phyloP scores from a whole-genome alignment of 176 grass and related monocot species.

The Panicum miliaceum region DNA sequence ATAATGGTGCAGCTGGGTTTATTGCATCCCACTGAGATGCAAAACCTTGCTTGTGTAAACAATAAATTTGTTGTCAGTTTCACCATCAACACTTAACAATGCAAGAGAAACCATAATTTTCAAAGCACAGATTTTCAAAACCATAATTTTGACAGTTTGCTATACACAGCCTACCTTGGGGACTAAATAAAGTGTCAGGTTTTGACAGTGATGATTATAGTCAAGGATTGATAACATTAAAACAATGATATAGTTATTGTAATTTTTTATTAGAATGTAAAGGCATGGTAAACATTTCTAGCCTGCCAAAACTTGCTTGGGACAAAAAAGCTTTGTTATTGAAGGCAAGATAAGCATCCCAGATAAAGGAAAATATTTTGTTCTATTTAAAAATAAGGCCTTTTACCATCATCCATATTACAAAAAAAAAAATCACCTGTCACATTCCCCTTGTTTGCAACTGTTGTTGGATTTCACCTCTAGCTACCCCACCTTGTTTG shows the following conservation, averaged over 20 bases:
- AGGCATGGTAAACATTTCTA: neutral
- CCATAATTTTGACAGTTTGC: conserved; percentile 5
- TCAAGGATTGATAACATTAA: neutral
- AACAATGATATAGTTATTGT: neutral
- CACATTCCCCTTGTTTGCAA: neutral
- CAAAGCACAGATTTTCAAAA: neutral
- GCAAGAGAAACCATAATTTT: neutral
- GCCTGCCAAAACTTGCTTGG: neutral
- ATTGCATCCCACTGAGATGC: conserved; percentile 14
- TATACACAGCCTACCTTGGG: neutral
- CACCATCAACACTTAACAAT: neutral
- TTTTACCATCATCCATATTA: neutral
- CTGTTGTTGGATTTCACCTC: neutral
- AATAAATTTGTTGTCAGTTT: conserved; percentile 6
- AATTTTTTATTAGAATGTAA: conserved; percentile 3
- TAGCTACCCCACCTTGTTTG: neutral
- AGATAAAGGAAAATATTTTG: conserved; percentile 13
- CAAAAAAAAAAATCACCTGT: neutral
- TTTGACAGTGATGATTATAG: neutral
- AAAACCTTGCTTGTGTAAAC: conserved; percentile 18
- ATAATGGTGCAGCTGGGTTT: neutral
- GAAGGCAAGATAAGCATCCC: neutral
- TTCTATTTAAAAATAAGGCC: conserved; percentile 1
- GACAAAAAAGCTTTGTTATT: neutral
- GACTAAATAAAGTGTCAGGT: conserved; percentile 19